A percentile compares a stretch with the other conserved stretches of the same genome.
phyloP scores from a whole-genome alignment of 305 asterid genomes.

The Fraxinus ornus region DNA sequence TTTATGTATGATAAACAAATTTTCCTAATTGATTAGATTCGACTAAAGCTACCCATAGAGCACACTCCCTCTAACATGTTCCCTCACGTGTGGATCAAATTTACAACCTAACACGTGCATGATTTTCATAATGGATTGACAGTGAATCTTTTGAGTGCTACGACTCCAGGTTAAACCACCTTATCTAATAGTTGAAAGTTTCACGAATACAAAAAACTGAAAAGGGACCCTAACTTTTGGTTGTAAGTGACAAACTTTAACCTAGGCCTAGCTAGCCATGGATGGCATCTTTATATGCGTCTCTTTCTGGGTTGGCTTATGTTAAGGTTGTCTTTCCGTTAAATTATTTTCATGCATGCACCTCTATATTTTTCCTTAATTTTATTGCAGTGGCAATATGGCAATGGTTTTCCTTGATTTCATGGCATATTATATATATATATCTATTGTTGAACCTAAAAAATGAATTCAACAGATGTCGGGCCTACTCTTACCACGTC shows the following conservation, averaged over 20 bases:
- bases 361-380: slow-evolving; percentile 1
- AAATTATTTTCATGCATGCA: neutral
- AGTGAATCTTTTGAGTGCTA: neutral
- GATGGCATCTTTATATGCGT: neutral
- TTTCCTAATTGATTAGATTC: neutral
- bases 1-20: neutral
- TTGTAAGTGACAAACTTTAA: neutral
- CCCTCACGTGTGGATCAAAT: neutral
- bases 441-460: neutral
- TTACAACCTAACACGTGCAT: neutral
- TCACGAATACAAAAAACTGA: neutral
- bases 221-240: neutral
- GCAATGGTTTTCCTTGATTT: neutral
- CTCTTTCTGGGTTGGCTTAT: slow-evolving; percentile 16
- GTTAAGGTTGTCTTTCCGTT: neutral
- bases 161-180: neutral
- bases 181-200: neutral
- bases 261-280: neutral
- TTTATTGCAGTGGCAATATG: neutral
- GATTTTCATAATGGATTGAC: neutral
- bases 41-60: neutral
- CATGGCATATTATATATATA: neutral
- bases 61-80: neutral
- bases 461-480: no score
- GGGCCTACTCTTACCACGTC: no score